A percentile compares a stretch with the other conserved stretches of the same genome.
phyloP scores from a whole-genome alignment of 169 alveolate species.

The Plasmodium malariae region DNA sequence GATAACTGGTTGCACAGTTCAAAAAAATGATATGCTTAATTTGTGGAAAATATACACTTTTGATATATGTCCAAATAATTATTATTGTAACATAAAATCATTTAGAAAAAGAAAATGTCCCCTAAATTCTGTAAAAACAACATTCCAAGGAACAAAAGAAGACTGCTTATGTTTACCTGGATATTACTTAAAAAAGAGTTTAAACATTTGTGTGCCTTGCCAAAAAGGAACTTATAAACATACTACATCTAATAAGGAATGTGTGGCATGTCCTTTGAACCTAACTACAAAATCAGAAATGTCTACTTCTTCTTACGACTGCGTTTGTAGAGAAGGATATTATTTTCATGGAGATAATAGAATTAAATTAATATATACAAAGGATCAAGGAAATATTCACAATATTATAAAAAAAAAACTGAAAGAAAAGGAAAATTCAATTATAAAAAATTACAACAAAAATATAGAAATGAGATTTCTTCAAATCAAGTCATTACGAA shows the following conservation, averaged over 20 bases:
- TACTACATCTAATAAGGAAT: constrained; percentile 77
- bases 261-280: constrained; percentile 81
- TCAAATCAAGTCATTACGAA: no score
- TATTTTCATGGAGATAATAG: constrained; percentile 45
- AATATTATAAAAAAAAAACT: not conserved
- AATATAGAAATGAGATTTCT: no score
- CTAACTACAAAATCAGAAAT: constrained; percentile 79
- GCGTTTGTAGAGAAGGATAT: constrained; percentile 87
- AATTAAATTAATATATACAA: constrained; percentile 14
- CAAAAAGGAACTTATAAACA: constrained; percentile 82
- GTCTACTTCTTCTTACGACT: constrained; percentile 80
- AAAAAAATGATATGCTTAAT: constrained; percentile 23
- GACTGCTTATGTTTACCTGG: constrained; percentile 85
- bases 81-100: constrained; percentile 76
- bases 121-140: constrained; percentile 79
- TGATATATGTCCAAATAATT: constrained; percentile 79
- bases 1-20: constrained; percentile 34
- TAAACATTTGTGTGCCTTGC: constrained; percentile 78
- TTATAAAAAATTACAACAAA: not conserved
- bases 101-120: constrained; percentile 78
- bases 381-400: not conserved
- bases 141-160: constrained; percentile 71
- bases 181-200: constrained; percentile 68
- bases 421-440: not conserved
- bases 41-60: constrained; percentile 53